phyloP scores from a whole-genome alignment of 2,329 filamentous ascomycete genomes.

The Cladosporium sp. region DNA sequence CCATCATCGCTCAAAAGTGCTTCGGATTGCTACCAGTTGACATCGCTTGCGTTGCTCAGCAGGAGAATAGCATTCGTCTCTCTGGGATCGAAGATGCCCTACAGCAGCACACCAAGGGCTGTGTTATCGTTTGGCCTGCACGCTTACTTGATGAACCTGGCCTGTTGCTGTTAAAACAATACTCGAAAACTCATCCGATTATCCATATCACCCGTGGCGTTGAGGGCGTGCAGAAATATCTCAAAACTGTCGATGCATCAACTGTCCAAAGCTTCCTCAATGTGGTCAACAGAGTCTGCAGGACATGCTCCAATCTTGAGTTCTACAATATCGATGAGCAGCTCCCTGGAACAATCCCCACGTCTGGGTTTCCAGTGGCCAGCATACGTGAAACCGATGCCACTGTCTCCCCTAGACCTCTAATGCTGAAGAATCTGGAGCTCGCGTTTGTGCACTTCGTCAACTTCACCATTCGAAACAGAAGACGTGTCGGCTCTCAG shows the following conservation, averaged over 20 bases:
- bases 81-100: not conserved
- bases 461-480: not conserved
- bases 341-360: not conserved
- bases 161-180: not conserved
- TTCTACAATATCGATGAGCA: not conserved
- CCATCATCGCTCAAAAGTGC: not conserved
- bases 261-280: not conserved
- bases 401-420: not conserved
- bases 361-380: not conserved
- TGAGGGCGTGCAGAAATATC: not conserved
- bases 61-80: not conserved
- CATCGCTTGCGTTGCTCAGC: not conserved
- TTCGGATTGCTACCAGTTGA: not conserved
- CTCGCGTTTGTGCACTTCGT: conserved; percentile 1
- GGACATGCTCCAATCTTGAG: not conserved
- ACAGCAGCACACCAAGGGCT: not conserved
- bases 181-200: not conserved
- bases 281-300: not conserved
- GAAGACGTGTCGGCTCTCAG: not conserved
- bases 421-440: not conserved
- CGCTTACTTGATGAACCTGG: not conserved
- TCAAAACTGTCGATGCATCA: not conserved
- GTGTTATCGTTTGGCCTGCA: not conserved
- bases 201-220: not conserved
- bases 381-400: not conserved